Conservation (phyloP, 2,329 filamentous ascomycete genomes). For the Botrytis tulipae region DNA sequence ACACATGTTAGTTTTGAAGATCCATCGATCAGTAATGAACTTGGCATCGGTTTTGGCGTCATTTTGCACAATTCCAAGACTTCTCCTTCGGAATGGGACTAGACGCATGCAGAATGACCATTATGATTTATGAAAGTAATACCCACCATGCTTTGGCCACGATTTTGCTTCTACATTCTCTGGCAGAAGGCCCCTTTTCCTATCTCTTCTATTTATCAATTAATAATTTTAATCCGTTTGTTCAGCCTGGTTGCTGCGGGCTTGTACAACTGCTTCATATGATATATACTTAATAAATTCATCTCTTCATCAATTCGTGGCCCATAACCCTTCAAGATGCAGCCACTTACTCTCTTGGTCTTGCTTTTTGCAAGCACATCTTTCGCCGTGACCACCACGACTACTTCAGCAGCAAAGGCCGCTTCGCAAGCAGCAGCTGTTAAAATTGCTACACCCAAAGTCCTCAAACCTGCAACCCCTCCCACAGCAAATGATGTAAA, state of each 20-base stretch:
- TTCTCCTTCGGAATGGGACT: neutral
- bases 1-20: neutral
- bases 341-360: slow-evolving; percentile 1
- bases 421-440: slow-evolving; percentile 5
- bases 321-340: neutral
- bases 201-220: neutral
- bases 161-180: slow-evolving; percentile 11
- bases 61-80: slow-evolving; percentile 2
- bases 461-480: slow-evolving; percentile 23
- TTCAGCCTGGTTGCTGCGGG: slow-evolving; percentile 17
- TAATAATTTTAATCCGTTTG: neutral
- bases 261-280: neutral
- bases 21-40: slow-evolving; percentile 5
- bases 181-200: neutral
- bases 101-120: neutral
- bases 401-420: neutral
- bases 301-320: neutral
- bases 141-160: neutral
- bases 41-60: slow-evolving; percentile 10
- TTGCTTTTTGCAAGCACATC: slow-evolving; percentile 15
- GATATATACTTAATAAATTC: slow-evolving; percentile 7
- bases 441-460: slow-evolving; percentile 14
- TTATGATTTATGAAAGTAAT: slow-evolving; percentile 14
- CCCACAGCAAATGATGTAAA: slow-evolving; percentile 24
- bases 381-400: neutral